Conservation (phyloP, 2,329 filamentous ascomycete genomes). For the Penicillium frequentans region DNA sequence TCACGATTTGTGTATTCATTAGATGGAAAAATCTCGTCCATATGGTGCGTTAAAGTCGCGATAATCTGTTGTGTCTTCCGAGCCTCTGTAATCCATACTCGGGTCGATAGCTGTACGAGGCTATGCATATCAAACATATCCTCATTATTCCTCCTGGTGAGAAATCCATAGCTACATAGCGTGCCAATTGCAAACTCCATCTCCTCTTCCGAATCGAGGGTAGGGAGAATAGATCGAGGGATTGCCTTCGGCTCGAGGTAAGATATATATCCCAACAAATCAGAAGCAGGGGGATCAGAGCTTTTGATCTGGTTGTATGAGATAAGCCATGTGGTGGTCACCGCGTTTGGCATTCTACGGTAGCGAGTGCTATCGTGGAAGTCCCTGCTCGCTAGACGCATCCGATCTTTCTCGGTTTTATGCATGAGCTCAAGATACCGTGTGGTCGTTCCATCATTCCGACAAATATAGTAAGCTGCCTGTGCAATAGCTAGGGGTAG, state of each 20-base stretch:
- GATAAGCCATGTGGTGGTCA: not conserved
- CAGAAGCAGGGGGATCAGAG: not conserved
- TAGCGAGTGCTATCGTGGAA: slow-evolving; percentile 2
- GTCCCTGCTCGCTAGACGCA: not conserved
- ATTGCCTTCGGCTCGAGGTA: slow-evolving; percentile 3
- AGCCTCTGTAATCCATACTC: not conserved
- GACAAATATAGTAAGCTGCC: slow-evolving; percentile 1
- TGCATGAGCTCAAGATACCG: slow-evolving; percentile 2
- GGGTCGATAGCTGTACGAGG: slow-evolving; percentile 1
- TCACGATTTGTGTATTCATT: not conserved
- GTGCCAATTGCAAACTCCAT: slow-evolving; percentile 2
- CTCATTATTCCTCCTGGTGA: not conserved
- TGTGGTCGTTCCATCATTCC: not conserved
- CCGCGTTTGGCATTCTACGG: not conserved
- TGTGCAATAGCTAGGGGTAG: slow-evolving; percentile 2
- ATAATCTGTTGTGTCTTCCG: not conserved
- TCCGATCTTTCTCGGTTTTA: slow-evolving; percentile 1
- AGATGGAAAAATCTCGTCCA: not conserved
- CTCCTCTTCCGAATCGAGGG: slow-evolving; percentile 4
- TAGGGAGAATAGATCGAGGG: slow-evolving; percentile 29
- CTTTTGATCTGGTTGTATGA: not conserved
- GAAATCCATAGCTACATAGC: slow-evolving; percentile 1
- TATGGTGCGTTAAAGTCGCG: not conserved
- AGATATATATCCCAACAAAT: not conserved
- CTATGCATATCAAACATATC: not conserved